Base-by-base conservation (phyloP, 2,329 filamentous ascomycete genomes). In the Mollisiaceae sp. region DNA sequence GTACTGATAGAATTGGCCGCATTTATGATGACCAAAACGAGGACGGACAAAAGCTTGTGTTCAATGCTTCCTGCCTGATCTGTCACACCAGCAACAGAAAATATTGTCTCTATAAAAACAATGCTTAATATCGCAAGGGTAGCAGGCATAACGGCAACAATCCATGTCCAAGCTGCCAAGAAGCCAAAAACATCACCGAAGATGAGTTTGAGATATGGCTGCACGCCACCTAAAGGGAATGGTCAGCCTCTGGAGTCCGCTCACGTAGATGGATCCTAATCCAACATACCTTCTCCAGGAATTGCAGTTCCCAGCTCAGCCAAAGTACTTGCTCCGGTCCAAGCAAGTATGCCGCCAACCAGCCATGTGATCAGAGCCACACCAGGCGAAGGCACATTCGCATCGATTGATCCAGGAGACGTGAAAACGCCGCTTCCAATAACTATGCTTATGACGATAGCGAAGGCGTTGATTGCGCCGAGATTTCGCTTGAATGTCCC, bases 371-470 rank as follows among this genome's bases (percentile, higher is more conserved):
- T 70, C 41, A 90, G 71, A 1, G 86, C 85, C 1, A 79, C 78
- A 9, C 85, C 86, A 0, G 87, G 86, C 0, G 87, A 89, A 0
- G 86, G 85, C 2, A 89, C 86, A 69, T 89, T 88, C 18, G 83
- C 83, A 71, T 89, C 86, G 65, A 90, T 86, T 12, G 86, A 82
- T 0, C 86, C 85, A 0, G 87, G 87, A 1, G 86, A 89, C 0
- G 87, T 88, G 70, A 90, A 90, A 20, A 90, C 84, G 39, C 87
- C 87, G 60, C 84, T 86, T 8, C 87, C 87, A 57, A 89, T 88
- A 62, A 89, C 86, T 66, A 89, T 85, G 70, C 85, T 86, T 66
- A 89, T 83, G 47, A 89, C 79, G 56, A 89, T 85, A 24, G 84
- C 85, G 67, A 88, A 89, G 0, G 82, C 82, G 69, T 84, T 82